phyloP scores from a whole-genome alignment of 1,284 basidiomycete species.

The Pascua guehoae region DNA sequence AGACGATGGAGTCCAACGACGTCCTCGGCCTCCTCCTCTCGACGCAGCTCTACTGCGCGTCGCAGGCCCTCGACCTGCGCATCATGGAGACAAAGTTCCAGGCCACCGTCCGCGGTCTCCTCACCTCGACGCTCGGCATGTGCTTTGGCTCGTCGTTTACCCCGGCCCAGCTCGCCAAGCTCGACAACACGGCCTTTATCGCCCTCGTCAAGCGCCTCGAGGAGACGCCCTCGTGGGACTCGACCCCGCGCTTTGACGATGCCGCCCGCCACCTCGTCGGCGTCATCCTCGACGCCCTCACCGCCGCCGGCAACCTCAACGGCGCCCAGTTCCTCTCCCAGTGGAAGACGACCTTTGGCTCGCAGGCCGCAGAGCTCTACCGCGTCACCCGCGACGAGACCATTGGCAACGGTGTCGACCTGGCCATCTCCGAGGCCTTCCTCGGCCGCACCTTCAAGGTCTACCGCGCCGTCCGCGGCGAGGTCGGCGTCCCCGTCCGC shows the following conservation, averaged over 20 bases:
- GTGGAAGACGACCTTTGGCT: slow-evolving; percentile 14
- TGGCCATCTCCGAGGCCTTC: slow-evolving; percentile 5
- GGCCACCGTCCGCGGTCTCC: slow-evolving; percentile 10
- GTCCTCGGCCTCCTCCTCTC: slow-evolving; percentile 16
- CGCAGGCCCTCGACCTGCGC: slow-evolving; percentile 21
- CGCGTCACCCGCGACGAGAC: slow-evolving; percentile 7
- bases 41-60: slow-evolving; percentile 19
- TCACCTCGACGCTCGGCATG: slow-evolving; percentile 7
- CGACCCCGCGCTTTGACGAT: slow-evolving; percentile 14
- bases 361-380: slow-evolving; percentile 9
- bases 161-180: slow-evolving; percentile 4
- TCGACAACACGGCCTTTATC: slow-evolving; percentile 9
- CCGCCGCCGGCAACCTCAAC: slow-evolving; percentile 1
- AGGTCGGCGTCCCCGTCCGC: slow-evolving; percentile 15
- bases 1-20: slow-evolving; percentile 20
- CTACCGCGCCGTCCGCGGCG: slow-evolving; percentile 12
- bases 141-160: slow-evolving; percentile 11
- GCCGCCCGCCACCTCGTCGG: slow-evolving; percentile 14
- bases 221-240: slow-evolving; percentile 15
- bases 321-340: slow-evolving; percentile 1
- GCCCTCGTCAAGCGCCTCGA: slow-evolving; percentile 16
- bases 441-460: slow-evolving; percentile 12
- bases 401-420: not conserved
- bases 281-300: slow-evolving; percentile 12
- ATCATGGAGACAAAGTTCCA: slow-evolving; percentile 15